Evolutionary conservation across 1,139 yeast species (phyloP), one percentile per base, ranked within the genome.

Genomic region (Suhomyces bolitotheri): DNA sequence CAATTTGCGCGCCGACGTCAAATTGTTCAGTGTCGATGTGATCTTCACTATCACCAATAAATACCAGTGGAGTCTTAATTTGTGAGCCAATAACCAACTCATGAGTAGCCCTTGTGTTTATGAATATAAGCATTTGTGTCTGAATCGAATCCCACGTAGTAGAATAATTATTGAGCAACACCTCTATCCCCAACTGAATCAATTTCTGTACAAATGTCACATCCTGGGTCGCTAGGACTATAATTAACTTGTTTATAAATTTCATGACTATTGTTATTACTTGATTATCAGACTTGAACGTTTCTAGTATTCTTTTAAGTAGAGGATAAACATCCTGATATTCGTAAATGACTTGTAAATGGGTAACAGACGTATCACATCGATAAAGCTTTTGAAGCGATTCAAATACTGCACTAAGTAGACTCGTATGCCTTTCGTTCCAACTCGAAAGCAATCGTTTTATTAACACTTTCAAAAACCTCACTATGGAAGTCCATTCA

Each of bases 201-300:
- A 71, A 44, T 26, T 51, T 50, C 41, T 61, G 53, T 11, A 66
- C 57, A 29, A 60, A 51, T 16, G 50, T 44, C 7, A 60, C 42
- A 46, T 73, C 62, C 15, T 58, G 56, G 0, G 68, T 62, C 1
- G 71, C 50, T 4, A 63, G 39, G 5, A 55, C 47, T 2, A 61
- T 42, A n/a, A 71, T 43, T 6, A 65, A 46, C 34, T 63, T 63
- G 46, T 73, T 73, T 20, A 72, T 53, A 11, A 73, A 56, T 33
- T 49, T 54, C 35, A 72, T 59, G 2, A 66, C 41, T 4, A 47
- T 41, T 2, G 60, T 46, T 7, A 57, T 43, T 12, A 59, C 34
- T 4, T 50, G 38, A 29, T 44, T 52, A 36, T 64, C 71, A 25
- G 56, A 56, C 31, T 50, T 51, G 34, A 45, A 52, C 3, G 34